These are phyloP conservation scores for Trametes versicolor DNA, from an alignment of 1,284 basidiomycete species.

Conservation along the genomic window DNA sequence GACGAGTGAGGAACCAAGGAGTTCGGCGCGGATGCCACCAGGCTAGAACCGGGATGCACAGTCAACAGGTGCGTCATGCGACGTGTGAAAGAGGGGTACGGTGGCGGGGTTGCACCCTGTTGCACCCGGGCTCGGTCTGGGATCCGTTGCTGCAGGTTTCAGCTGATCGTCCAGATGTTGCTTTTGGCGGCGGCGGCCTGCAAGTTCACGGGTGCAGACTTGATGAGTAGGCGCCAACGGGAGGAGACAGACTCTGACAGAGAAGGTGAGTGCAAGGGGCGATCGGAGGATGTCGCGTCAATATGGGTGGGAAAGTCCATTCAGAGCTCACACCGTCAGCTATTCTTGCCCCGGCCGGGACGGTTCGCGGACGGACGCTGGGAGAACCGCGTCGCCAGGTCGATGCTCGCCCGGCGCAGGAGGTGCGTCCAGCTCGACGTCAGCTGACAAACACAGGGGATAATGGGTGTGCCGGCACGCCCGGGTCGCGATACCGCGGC, in stretches of 20 bases:
- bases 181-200: constrained; percentile 6
- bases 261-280: constrained; percentile 5
- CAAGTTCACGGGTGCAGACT: background rate
- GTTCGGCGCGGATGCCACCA: constrained; percentile 21
- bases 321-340: constrained; percentile 7
- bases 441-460: constrained; percentile 27
- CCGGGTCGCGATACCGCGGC: constrained; percentile 13
- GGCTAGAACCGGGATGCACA: constrained; percentile 27
- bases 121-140: constrained; percentile 15
- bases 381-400: constrained; percentile 17
- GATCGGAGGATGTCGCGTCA: constrained; percentile 32
- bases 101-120: constrained; percentile 14
- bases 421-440: constrained; percentile 11
- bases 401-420: constrained; percentile 19
- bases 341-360: constrained; percentile 28
- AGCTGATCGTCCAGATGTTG: constrained; percentile 18
- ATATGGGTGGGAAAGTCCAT: constrained; percentile 16
- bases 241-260: background rate
- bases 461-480: constrained; percentile 18
- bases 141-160: constrained; percentile 6
- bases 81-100: constrained; percentile 1
- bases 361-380: constrained; percentile 22
- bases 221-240: background rate
- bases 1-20: constrained; percentile 19
- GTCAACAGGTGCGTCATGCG: constrained; percentile 22